Conservation (phyloP, 1,139 yeast genomes). For the Pichia cactophila region DNA sequence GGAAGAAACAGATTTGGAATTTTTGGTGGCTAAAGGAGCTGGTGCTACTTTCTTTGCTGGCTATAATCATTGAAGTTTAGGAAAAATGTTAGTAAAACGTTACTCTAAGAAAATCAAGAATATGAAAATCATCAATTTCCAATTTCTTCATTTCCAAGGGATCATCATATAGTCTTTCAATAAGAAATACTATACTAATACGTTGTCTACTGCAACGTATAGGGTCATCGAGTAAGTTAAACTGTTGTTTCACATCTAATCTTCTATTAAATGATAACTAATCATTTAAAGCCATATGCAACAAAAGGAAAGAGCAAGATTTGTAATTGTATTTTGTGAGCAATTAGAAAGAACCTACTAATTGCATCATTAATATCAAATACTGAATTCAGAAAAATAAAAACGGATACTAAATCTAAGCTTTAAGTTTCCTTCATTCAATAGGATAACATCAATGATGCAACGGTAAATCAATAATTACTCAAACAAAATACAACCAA, state of each 20-base stretch:
- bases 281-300: constrained; percentile 7
- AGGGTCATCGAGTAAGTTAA: constrained; percentile 12
- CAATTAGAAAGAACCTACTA: not conserved
- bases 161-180: not conserved
- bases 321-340: constrained; percentile 1
- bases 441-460: not conserved
- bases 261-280: not conserved
- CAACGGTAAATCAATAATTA: not conserved
- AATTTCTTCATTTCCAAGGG: not conserved
- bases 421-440: not conserved
- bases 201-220: not conserved
- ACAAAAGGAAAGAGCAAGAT: constrained; percentile 8
- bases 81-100: constrained; percentile 22
- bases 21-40: constrained; percentile 54
- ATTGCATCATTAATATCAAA: not conserved
- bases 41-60: constrained; percentile 91
- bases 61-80: constrained; percentile 65
- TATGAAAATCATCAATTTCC: not conserved
- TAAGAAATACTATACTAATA: not conserved
- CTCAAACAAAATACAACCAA: not conserved
- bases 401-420: not conserved
- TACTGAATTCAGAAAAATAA: not conserved
- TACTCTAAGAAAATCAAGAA: constrained; percentile 13
- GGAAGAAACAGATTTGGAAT: constrained; percentile 24
- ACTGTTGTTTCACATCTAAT: constrained; percentile 13